These are phyloP conservation scores for Mycena albidolilacea DNA, from an alignment of 768 basidiomycete species.

Conservation along the genomic window DNA sequence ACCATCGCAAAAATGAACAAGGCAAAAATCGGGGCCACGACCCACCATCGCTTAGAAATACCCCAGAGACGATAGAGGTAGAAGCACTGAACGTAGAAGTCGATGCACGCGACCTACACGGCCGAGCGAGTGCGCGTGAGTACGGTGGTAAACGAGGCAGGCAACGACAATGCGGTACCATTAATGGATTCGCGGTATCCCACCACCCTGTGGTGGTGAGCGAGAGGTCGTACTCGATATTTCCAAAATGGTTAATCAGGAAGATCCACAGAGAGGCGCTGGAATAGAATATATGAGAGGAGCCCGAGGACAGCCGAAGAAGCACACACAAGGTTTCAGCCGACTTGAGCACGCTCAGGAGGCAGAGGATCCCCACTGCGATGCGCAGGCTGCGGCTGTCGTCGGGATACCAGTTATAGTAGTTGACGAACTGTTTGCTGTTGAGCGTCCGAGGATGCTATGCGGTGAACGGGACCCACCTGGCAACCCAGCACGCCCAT, in stretches of 20 bases:
- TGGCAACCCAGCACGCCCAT: slow-evolving; percentile 29
- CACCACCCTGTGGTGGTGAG: slow-evolving; percentile 32
- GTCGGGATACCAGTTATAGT: slow-evolving; percentile 29
- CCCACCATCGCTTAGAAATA: slow-evolving; percentile 19
- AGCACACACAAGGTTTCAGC: slow-evolving; percentile 19
- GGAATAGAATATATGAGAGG: slow-evolving; percentile 1
- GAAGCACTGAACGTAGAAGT: slow-evolving; percentile 30
- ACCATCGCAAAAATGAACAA: slow-evolving; percentile 20
- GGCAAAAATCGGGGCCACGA: slow-evolving; percentile 16
- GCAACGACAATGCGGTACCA: slow-evolving; percentile 15
- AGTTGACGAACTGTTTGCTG: slow-evolving; percentile 27
- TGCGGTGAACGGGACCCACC: slow-evolving; percentile 9
- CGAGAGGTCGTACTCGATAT: slow-evolving; percentile 5
- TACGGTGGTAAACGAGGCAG: neutral
- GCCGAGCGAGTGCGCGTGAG: neutral
- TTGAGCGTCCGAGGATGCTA: neutral
- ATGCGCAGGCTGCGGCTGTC: slow-evolving; percentile 13
- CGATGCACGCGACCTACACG: slow-evolving; percentile 23
- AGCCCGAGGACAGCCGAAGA: neutral
- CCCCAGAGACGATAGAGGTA: slow-evolving; percentile 27
- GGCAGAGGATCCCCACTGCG: slow-evolving; percentile 2
- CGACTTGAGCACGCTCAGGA: slow-evolving; percentile 26
- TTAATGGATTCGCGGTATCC: slow-evolving; percentile 30
- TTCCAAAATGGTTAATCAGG: slow-evolving; percentile 13
- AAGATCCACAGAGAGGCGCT: slow-evolving; percentile 29